Conservation (phyloP, 2,329 filamentous ascomycete species). For the Sclerotinia nivalis region DNA sequence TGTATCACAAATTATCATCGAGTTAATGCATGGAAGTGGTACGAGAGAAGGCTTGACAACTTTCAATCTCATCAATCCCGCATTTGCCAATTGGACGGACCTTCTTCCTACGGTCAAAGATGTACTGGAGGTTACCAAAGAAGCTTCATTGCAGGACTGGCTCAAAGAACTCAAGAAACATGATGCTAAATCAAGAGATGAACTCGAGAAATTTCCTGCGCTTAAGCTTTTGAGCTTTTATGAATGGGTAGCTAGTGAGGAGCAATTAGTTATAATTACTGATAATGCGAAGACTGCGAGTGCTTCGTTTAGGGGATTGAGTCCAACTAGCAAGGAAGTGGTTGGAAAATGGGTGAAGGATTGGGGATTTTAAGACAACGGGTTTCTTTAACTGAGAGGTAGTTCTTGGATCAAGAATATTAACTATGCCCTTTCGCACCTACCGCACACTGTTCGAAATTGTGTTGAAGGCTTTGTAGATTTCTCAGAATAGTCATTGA, state of each 20-base stretch:
- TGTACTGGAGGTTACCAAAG: not conserved
- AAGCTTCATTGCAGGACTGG: not conserved
- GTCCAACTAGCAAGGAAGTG: constrained; percentile 39
- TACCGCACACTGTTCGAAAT: not conserved
- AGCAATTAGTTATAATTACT: constrained; percentile 23
- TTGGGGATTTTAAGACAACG: constrained; percentile 34
- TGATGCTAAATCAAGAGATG: constrained; percentile 38
- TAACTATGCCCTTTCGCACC: no score
- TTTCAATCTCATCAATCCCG: not conserved
- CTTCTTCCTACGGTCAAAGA: not conserved
- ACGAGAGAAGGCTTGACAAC: not conserved
- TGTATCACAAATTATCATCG: not conserved
- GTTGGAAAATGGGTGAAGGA: constrained; percentile 42
- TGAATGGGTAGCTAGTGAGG: constrained; percentile 29
- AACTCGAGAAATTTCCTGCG: constrained; percentile 48
- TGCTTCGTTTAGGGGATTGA: constrained; percentile 34
- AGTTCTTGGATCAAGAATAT: not conserved
- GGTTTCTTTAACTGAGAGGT: not conserved
- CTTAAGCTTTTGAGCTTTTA: constrained; percentile 50
- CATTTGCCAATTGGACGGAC: not conserved
- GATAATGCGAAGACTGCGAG: constrained; percentile 31
- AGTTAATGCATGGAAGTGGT: not conserved
- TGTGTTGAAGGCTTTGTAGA: not conserved
- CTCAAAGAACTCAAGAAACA: not conserved
- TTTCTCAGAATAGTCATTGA: not conserved